Conservation (phyloP, 176 grass and related monocot species). For the Zoysia pacifica region DNA sequence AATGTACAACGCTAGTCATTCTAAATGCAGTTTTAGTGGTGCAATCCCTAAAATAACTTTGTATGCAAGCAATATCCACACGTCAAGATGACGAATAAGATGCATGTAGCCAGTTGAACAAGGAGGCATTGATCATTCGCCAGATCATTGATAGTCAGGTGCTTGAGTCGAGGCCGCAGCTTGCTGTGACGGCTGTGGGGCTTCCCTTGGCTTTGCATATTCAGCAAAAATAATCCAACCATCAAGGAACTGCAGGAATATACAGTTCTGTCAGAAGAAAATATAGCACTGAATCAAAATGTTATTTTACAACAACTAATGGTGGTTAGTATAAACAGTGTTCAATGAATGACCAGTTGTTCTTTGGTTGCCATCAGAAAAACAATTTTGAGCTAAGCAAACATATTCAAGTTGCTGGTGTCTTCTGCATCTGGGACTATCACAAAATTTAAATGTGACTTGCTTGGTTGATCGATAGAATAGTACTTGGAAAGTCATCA, state of each 20-base stretch:
- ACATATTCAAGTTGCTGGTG: neutral
- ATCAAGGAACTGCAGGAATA: conserved; percentile 67
- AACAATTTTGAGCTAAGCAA: neutral
- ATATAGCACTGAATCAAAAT: neutral
- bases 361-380: neutral
- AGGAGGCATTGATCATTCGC: neutral
- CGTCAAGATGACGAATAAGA: conserved; percentile 7
- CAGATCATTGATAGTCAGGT: conserved; percentile 36
- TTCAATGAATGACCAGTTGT: neutral
- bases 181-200: conserved; percentile 26
- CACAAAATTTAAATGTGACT: neutral
- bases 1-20: neutral
- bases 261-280: neutral
- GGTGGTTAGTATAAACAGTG: neutral
- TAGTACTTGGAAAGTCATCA: neutral
- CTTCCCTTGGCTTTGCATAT: conserved; percentile 54
- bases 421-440: neutral
- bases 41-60: neutral
- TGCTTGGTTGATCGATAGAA: conserved; percentile 2
- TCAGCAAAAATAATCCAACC: conserved; percentile 85
- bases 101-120: neutral
- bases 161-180: neutral
- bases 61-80: neutral
- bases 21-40: neutral
- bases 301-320: neutral